phyloP scores from a whole-genome alignment of 2,329 filamentous ascomycete genomes.

The Clarireedia hainanense region DNA sequence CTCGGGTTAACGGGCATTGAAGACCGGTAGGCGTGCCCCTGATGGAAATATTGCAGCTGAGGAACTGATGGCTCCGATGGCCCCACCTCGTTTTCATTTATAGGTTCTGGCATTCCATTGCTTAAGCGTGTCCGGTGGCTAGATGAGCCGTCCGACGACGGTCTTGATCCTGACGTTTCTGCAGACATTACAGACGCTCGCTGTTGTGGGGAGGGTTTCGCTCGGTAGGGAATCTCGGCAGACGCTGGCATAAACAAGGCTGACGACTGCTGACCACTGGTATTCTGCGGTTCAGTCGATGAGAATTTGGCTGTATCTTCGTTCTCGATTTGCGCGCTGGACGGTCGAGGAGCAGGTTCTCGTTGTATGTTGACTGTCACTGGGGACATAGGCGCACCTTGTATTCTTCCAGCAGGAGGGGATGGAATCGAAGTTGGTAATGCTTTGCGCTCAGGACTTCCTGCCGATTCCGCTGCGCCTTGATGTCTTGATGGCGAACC shows the following conservation, averaged over 20 bases:
- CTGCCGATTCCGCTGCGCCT: constrained; percentile 17
- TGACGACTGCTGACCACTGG: constrained; percentile 14
- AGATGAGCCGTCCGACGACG: constrained; percentile 17
- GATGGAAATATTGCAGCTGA: constrained; percentile 53
- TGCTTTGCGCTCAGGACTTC: constrained; percentile 15
- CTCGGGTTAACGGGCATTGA: constrained; percentile 14
- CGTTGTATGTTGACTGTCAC: constrained; percentile 46
- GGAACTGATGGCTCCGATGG: constrained; percentile 35
- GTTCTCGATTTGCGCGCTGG: constrained; percentile 44
- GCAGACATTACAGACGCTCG: constrained; percentile 17
- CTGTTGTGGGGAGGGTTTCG: constrained; percentile 22
- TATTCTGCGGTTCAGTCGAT: constrained; percentile 4
- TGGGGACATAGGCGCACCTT: constrained; percentile 47
- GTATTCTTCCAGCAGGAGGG: constrained; percentile 31
- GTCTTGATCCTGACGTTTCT: not conserved
- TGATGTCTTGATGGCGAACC: constrained; percentile 9
- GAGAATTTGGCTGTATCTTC: not conserved
- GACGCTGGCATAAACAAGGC: constrained; percentile 15
- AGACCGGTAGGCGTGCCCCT: constrained; percentile 33
- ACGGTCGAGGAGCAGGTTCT: constrained; percentile 42
- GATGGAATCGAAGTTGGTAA: constrained; percentile 17
- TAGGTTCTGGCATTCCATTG: constrained; percentile 11
- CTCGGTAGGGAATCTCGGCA: constrained; percentile 24
- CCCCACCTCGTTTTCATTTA: constrained; percentile 19
- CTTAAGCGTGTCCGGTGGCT: constrained; percentile 1